These are phyloP conservation scores for Sugiyamaella novakii DNA, from an alignment of 1,139 yeast genomes.

Conservation along the genomic window DNA sequence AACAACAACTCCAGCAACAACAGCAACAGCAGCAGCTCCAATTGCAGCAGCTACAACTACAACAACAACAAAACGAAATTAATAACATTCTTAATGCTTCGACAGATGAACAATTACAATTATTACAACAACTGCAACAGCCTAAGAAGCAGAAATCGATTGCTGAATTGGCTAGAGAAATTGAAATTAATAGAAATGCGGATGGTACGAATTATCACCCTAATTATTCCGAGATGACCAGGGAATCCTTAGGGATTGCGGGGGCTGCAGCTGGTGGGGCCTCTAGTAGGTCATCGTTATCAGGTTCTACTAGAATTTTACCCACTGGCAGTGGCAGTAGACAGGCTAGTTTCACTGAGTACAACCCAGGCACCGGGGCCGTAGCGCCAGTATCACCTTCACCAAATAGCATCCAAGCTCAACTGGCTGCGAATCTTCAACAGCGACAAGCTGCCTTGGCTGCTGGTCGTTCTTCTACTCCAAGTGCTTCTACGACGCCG, in stretches of 20 bases:
- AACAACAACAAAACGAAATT: conserved; percentile 10
- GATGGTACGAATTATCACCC: conserved; percentile 29
- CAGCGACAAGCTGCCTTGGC: conserved; percentile 21
- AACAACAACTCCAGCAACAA: conserved; percentile 34
- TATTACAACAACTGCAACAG: conserved; percentile 17
- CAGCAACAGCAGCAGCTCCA: conserved; percentile 34
- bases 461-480: conserved; percentile 15
- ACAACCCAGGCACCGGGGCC: conserved; percentile 5
- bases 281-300: conserved; percentile 3
- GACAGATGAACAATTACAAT: conserved; percentile 15
- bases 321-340: conserved; percentile 7
- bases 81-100: conserved; percentile 14
- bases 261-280: neutral
- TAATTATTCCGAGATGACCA: conserved; percentile 29
- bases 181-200: conserved; percentile 42
- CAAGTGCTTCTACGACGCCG: conserved; percentile 11
- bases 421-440: conserved; percentile 29
- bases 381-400: conserved; percentile 24
- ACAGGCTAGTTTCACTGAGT: conserved; percentile 11
- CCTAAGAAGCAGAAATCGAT: conserved; percentile 47
- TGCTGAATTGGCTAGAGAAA: conserved; percentile 59
- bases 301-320: conserved; percentile 17
- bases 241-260: conserved; percentile 22
- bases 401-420: conserved; percentile 32
- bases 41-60: conserved; percentile 7